Percentiles rank a stretch among this genome's conserved stretches.
phyloP scores from a whole-genome alignment of 2,329 filamentous ascomycete genomes.

The Pseudocercospora musae region DNA sequence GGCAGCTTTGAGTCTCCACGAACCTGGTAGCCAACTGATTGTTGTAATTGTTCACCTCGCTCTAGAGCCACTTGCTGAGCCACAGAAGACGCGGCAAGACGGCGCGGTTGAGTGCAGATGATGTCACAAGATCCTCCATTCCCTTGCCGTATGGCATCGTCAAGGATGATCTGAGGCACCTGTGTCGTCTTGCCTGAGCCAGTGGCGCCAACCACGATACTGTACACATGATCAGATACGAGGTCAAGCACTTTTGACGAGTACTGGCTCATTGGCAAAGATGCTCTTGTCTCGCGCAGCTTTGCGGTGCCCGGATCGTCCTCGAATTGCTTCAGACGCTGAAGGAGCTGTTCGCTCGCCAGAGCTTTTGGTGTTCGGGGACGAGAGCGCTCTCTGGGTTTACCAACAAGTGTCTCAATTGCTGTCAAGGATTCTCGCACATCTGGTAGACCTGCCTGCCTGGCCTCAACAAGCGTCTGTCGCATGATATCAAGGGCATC shows the following conservation, averaged over 20 bases:
- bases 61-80: slow-evolving; percentile 48
- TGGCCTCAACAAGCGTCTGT: slow-evolving; percentile 35
- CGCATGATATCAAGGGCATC: slow-evolving; percentile 38
- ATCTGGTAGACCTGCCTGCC: slow-evolving; percentile 37
- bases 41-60: slow-evolving; percentile 40
- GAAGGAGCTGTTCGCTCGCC: slow-evolving; percentile 14
- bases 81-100: slow-evolving; percentile 48
- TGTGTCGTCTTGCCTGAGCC: slow-evolving; percentile 51
- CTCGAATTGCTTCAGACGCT: slow-evolving; percentile 20
- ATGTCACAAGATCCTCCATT: slow-evolving; percentile 47
- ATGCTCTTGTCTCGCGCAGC: slow-evolving; percentile 33
- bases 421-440: slow-evolving; percentile 24
- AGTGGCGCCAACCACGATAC: slow-evolving; percentile 47
- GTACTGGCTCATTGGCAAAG: slow-evolving; percentile 43
- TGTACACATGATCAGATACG: slow-evolving; percentile 39
- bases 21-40: slow-evolving; percentile 48
- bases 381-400: background rate
- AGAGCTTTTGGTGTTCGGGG: slow-evolving; percentile 1
- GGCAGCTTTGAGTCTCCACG: slow-evolving; percentile 42
- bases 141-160: slow-evolving; percentile 43
- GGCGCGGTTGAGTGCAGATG: slow-evolving; percentile 50
- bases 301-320: slow-evolving; percentile 17
- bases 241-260: slow-evolving; percentile 36
- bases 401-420: slow-evolving; percentile 14
- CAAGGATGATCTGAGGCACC: slow-evolving; percentile 53